phyloP scores from a whole-genome alignment of 768 basidiomycete species.

The Candolleomyces eurysporus region DNA sequence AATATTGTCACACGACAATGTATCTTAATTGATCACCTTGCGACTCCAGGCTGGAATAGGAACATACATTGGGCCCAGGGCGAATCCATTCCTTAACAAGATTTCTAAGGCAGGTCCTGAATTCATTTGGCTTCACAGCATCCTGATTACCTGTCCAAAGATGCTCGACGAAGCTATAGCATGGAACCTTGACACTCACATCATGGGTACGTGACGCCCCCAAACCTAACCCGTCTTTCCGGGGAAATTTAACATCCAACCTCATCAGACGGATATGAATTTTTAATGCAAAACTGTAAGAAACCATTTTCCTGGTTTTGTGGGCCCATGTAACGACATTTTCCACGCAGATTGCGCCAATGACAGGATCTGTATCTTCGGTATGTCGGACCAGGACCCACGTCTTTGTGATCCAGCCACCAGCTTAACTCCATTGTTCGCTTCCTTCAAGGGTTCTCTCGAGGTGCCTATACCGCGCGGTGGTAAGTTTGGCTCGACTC shows the following conservation, averaged over 20 bases:
- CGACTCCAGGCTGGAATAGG: conserved; percentile 48
- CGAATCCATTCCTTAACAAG: conserved; percentile 42
- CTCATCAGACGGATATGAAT: conserved; percentile 48
- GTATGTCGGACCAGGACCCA: conserved; percentile 19
- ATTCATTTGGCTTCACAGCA: background rate
- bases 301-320: background rate
- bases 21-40: no score
- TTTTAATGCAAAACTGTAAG: conserved; percentile 59
- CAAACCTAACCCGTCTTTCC: background rate
- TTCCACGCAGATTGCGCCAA: conserved; percentile 35
- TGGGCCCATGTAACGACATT: background rate
- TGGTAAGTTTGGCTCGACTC: conserved; percentile 18
- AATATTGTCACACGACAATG: no score
- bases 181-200: conserved; percentile 51
- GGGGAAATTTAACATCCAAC: background rate
- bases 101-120: conserved; percentile 35
- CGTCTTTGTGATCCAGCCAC: background rate
- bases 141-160: conserved; percentile 14
- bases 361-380: conserved; percentile 62
- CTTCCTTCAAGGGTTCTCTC: conserved; percentile 42
- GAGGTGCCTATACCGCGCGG: conserved; percentile 56
- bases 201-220: conserved; percentile 36
- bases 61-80: conserved; percentile 45
- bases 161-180: conserved; percentile 44
- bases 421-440: background rate